Evolutionary conservation across 179 eudicot genomes (phyloP).

Genomic region (Drosera spatulata): DNA sequence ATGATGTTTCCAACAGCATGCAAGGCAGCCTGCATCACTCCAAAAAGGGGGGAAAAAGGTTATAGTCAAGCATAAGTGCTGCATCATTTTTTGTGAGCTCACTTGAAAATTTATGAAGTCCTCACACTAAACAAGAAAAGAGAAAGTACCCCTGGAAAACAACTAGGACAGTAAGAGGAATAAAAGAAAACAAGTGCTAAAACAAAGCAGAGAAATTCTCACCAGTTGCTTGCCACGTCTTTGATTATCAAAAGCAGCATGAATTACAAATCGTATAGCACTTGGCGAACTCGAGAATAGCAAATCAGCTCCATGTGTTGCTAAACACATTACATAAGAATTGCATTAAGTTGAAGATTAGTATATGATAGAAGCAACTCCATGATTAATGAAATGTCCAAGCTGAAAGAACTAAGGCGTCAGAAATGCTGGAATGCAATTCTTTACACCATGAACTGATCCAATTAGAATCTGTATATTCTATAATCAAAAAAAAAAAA

Average conservation of each 20-base stretch:
- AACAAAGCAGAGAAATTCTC: constrained; percentile 18
- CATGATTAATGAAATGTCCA: background rate
- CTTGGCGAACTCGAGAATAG: constrained; percentile 44
- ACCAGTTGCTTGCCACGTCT: constrained; percentile 81
- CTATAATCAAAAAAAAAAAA: no score
- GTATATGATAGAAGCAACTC: background rate
- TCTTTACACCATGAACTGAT: no score
- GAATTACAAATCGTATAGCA: constrained; percentile 42
- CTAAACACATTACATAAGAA: constrained; percentile 25
- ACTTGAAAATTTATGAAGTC: no score
- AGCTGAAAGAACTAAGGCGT: no score
- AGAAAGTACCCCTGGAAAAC: no score
- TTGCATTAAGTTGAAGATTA: background rate
- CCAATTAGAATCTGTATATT: no score
- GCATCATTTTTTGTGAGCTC: no score
- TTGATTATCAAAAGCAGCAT: constrained; percentile 69
- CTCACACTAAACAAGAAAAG: no score
- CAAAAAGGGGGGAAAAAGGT: no score
- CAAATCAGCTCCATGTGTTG: constrained; percentile 65
- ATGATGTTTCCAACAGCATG: constrained; percentile 75
- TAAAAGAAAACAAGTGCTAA: background rate
- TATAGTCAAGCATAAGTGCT: no score
- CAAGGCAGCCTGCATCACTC: constrained; percentile 56
- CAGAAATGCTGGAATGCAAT: no score
- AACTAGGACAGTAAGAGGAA: background rate